phyloP scores from a whole-genome alignment of 2,329 filamentous ascomycete species.

The Chaetomium strumarium region DNA sequence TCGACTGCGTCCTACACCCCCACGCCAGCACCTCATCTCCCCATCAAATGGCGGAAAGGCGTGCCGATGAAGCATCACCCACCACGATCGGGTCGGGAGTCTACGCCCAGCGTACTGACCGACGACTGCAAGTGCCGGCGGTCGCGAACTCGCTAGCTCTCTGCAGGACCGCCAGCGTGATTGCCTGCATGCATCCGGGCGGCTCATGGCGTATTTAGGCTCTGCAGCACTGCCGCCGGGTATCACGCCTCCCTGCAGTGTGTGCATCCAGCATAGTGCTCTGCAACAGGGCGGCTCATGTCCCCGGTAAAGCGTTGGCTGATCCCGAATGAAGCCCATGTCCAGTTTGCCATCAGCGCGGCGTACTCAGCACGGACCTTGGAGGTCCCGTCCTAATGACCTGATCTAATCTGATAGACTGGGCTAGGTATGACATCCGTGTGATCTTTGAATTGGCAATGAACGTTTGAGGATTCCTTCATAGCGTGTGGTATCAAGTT shows the following conservation, averaged over 20 bases:
- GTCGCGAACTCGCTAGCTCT: neutral
- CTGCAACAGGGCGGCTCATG: constrained; percentile 1
- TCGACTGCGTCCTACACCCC: neutral
- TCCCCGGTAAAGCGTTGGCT: constrained; percentile 3
- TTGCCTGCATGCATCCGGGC: constrained; percentile 1
- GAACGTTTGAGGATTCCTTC: neutral
- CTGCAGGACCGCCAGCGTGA: neutral
- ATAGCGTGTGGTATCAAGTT: too few relatives aligned
- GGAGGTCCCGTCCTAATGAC: neutral
- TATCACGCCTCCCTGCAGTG: neutral
- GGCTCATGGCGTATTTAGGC: constrained; percentile 13
- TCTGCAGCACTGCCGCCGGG: constrained; percentile 5
- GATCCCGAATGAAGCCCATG: neutral
- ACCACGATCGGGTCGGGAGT: neutral
- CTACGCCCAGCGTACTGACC: neutral
- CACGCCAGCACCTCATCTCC: neutral
- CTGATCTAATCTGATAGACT: constrained; percentile 2
- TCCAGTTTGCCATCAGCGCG: neutral
- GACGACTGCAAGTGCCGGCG: constrained; percentile 5
- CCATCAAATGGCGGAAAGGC: neutral
- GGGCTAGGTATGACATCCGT: neutral
- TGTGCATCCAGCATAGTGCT: neutral
- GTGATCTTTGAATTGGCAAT: neutral
- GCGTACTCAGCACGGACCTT: neutral
- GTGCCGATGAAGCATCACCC: neutral